A percentile compares a stretch with the other conserved stretches of the same genome.
Evolutionary conservation across 2,329 filamentous ascomycete species (phyloP).

Genomic region (Sarocladium strictum): DNA sequence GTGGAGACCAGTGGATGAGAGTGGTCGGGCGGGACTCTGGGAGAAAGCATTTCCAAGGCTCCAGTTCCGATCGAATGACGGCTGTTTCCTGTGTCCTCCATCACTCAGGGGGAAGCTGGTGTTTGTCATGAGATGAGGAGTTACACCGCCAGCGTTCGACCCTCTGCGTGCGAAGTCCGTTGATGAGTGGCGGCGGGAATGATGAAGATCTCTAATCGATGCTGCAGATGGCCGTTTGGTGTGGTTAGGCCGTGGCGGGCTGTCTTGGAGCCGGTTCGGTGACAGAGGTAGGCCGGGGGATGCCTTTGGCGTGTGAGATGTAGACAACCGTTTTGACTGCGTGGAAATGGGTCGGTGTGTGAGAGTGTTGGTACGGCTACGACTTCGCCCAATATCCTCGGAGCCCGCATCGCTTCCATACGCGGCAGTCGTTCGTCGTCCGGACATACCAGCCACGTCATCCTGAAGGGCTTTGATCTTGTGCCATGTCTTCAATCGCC

Average conservation of each 20-base stretch:
- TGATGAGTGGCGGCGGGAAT: constrained; percentile 82
- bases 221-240: constrained; percentile 68
- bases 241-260: constrained; percentile 40
- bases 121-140: constrained; percentile 36
- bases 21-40: constrained; percentile 35
- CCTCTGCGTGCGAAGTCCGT: constrained; percentile 58
- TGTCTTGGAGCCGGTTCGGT: constrained; percentile 34
- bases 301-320: constrained; percentile 39
- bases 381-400: constrained; percentile 42
- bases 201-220: constrained; percentile 74
- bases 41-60: constrained; percentile 50
- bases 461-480: constrained; percentile 90
- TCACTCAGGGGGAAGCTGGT: constrained; percentile 36
- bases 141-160: constrained; percentile 9
- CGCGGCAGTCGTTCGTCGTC: constrained; percentile 47
- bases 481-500: constrained; percentile 90
- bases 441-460: constrained; percentile 51
- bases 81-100: constrained; percentile 53
- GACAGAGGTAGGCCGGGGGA: constrained; percentile 23
- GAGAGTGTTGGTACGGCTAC: constrained; percentile 54
- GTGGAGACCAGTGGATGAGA: constrained; percentile 47
- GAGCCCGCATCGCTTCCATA: constrained; percentile 55
- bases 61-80: constrained; percentile 67
- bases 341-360: constrained; percentile 42
- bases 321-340: constrained; percentile 42